phyloP scores from a whole-genome alignment of 352 stramenopile genomes.

The Phytopythium chamaehyphon region DNA sequence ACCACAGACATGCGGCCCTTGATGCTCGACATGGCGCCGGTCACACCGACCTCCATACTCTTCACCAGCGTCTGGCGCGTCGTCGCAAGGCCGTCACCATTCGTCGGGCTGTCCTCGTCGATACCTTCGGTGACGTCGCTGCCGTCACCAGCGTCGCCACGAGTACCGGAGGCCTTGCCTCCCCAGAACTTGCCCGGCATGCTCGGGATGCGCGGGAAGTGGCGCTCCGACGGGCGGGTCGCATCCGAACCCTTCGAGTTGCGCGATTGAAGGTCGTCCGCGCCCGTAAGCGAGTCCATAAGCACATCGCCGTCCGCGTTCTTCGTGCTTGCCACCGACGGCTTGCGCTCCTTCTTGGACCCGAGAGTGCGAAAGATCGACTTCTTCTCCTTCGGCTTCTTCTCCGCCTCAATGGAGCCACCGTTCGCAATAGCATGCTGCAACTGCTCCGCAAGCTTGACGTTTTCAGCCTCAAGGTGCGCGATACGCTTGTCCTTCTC shows the following conservation, averaged over 20 bases:
- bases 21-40: slow-evolving; percentile 68
- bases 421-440: slow-evolving; percentile 31
- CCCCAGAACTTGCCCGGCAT: slow-evolving; percentile 77
- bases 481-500: slow-evolving; percentile 77
- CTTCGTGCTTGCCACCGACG: slow-evolving; percentile 23
- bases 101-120: slow-evolving; percentile 39
- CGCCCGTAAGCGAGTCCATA: slow-evolving; percentile 73
- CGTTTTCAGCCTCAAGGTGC: slow-evolving; percentile 66
- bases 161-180: slow-evolving; percentile 24
- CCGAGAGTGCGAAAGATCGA: slow-evolving; percentile 83
- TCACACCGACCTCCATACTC: slow-evolving; percentile 66
- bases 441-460: slow-evolving; percentile 67
- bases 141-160: slow-evolving; percentile 42
- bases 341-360: slow-evolving; percentile 77
- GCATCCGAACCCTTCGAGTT: slow-evolving; percentile 37
- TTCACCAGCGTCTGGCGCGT: slow-evolving; percentile 79
- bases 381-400: slow-evolving; percentile 59
- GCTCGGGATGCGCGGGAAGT: slow-evolving; percentile 66
- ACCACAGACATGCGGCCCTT: slow-evolving; percentile 79
- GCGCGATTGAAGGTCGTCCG: slow-evolving; percentile 55
- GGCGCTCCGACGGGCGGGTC: slow-evolving; percentile 40
- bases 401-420: slow-evolving; percentile 36
- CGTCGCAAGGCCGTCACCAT: slow-evolving; percentile 31
- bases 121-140: slow-evolving; percentile 43
- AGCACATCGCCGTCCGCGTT: slow-evolving; percentile 21